Conservation (phyloP, 148 eudicot species). For the Heliamphora exappendiculata region DNA sequence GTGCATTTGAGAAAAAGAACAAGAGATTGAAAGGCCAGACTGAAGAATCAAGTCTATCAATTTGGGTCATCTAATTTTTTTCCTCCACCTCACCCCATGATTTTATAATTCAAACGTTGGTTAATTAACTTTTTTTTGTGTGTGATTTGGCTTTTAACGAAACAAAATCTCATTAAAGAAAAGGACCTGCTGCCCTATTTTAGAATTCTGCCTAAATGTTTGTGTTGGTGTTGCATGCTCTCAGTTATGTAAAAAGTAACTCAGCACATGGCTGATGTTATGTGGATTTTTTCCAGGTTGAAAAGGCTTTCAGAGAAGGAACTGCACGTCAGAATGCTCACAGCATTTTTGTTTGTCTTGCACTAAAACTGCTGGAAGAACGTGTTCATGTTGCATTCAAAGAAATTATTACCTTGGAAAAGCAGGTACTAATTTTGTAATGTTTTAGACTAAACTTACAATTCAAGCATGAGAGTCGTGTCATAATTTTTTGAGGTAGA, state of each 20-base stretch:
- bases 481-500: not conserved
- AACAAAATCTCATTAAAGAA: not conserved
- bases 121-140: not conserved
- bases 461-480: not conserved
- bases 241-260: conserved; percentile 1
- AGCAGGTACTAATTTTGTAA: conserved; percentile 50
- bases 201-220: not conserved
- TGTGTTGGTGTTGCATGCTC: not conserved
- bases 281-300: conserved; percentile 51
- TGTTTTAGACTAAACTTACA: not conserved
- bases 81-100: not conserved
- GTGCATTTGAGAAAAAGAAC: no score
- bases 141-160: not conserved
- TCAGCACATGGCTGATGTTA: not conserved
- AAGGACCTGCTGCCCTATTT: not conserved
- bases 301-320: conserved; percentile 97
- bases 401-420: conserved; percentile 83
- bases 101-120: not conserved
- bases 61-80: not conserved
- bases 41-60: not conserved
- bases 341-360: conserved; percentile 94
- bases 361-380: conserved; percentile 84
- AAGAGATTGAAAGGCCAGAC: not conserved
- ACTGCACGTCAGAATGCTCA: conserved; percentile 98
- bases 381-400: conserved; percentile 94